Evolutionary conservation across 495 filamentous ascomycete species (phyloP), one percentile per base, ranked within the genome.

Genomic region (Neurospora sp.): DNA sequence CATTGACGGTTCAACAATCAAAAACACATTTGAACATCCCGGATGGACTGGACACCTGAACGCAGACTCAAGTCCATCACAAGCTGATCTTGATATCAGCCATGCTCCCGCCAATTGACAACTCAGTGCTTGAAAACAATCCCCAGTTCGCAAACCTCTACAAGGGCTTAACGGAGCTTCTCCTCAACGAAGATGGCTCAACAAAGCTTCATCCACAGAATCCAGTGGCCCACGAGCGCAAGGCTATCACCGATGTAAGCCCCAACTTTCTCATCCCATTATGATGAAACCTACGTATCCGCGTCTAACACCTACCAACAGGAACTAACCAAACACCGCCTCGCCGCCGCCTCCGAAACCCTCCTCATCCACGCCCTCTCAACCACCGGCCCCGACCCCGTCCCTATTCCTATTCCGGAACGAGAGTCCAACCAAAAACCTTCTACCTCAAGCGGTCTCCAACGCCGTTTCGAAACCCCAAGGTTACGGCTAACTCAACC

Each of bases 31-130:
- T 0, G 0, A 35, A 16, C 53, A 3, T 1, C 53, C 16, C 3
- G 1, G 12, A 61, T 53, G 11, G n/a, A 48, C 3, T 20, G 7
- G 9, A 11, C 3, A 11, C 2, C 9, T 46, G n/a, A 48, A 20
- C 9, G n/a, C 9, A 1, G 1, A 48, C 1, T 4, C 20, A 53
- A 53, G 11, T 1, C 2, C 0, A 31, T 2, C 1, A 5, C 11
- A 16, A 7, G 22, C 2, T 31, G 11, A 31, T 2, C 5, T 0
- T 16, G 6, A 12, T 59, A 74, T 14, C 76, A 71, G 85, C 73
- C 41, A 93, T 93, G 91, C 81, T 92, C 3, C 89, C 90, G 0
- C 89, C 89, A 8, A 84, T 91, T 69, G 89, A 92, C 40, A 85
- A 88, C 37, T 78, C 84, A 1, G 84, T 93, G 68, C 81, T 93